Percentiles rank a stretch among this genome's conserved stretches.
These are phyloP conservation scores for Monsonia emarginata DNA, from an alignment of 441 rosid genomes.

Conservation along the genomic window DNA sequence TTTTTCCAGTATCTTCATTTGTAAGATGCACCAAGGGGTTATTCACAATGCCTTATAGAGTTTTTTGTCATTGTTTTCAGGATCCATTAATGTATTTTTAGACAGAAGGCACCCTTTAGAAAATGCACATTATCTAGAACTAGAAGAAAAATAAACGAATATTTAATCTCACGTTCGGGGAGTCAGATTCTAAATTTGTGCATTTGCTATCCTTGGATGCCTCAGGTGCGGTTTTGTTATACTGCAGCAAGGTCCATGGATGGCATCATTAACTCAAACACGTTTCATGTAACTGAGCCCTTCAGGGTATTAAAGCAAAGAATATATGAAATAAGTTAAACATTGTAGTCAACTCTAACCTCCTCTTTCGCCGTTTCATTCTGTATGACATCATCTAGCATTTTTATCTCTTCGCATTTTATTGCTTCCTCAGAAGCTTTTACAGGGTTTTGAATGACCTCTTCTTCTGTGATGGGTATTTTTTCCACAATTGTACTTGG, in stretches of 20 bases:
- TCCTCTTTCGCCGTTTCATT: conserved; percentile 9
- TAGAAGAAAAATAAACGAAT: not conserved
- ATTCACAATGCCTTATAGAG: not conserved
- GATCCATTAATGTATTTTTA: not conserved
- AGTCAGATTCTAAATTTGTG: conserved; percentile 1
- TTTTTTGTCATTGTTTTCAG: not conserved
- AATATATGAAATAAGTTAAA: not conserved
- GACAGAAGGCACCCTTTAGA: not conserved
- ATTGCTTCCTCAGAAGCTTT: not conserved
- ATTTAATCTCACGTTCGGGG: conserved; percentile 6
- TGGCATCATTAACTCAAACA: not conserved
- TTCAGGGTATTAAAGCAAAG: not conserved
- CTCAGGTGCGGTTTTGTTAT: conserved; percentile 13
- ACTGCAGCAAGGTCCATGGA: conserved; percentile 15
- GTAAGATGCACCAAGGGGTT: conserved; percentile 1
- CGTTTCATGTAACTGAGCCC: not conserved
- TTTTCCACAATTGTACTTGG: conserved; percentile 4
- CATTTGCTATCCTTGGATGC: conserved; percentile 14
- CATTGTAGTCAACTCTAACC: conserved; percentile 12
- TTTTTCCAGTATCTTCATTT: not conserved
- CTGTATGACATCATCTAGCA: conserved; percentile 9
- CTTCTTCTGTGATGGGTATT: not conserved
- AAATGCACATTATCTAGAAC: not conserved
- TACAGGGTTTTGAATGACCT: conserved; percentile 8
- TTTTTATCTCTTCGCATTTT: conserved; percentile 7